These are phyloP conservation scores for Tuctoria greenei DNA, from an alignment of 176 grass and related monocot genomes.

Conservation along the genomic window DNA sequence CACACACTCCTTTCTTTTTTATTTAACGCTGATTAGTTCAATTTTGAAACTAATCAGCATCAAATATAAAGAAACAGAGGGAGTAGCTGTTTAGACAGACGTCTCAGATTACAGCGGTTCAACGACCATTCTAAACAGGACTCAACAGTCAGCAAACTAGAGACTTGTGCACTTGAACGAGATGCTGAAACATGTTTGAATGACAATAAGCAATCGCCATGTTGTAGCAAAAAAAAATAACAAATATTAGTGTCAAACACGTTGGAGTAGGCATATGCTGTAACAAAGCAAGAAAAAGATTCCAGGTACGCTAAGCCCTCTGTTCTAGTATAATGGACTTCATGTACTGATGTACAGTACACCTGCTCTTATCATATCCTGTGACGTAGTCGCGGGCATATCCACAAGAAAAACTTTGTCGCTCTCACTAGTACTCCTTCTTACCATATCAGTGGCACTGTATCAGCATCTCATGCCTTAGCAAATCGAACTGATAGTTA, in stretches of 20 bases:
- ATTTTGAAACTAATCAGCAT: too few relatives aligned
- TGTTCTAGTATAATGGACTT: not conserved
- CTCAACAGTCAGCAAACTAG: not conserved
- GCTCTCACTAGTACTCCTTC: not conserved
- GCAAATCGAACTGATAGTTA: constrained; percentile 32
- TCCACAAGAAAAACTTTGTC: not conserved
- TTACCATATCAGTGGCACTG: constrained; percentile 4
- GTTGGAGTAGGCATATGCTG: not conserved
- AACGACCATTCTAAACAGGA: constrained; percentile 20
- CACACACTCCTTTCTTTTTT: too few relatives aligned
- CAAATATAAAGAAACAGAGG: too few relatives aligned
- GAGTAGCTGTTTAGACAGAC: not conserved
- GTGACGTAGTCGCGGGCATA: not conserved
- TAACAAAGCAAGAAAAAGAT: not conserved
- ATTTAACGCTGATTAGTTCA: too few relatives aligned
- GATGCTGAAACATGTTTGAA: not conserved
- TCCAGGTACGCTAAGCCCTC: not conserved
- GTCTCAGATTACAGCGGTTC: not conserved
- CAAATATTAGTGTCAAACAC: too few relatives aligned
- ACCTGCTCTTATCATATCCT: not conserved
- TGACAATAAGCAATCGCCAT: not conserved
- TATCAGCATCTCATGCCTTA: constrained; percentile 15
- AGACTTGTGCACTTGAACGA: not conserved
- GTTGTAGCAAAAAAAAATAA: too few relatives aligned
- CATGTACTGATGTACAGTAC: not conserved